A percentile compares a stretch with the other conserved stretches of the same genome.
phyloP scores from a whole-genome alignment of 2,329 filamentous ascomycete genomes.

The Epichloe sylvatica region DNA sequence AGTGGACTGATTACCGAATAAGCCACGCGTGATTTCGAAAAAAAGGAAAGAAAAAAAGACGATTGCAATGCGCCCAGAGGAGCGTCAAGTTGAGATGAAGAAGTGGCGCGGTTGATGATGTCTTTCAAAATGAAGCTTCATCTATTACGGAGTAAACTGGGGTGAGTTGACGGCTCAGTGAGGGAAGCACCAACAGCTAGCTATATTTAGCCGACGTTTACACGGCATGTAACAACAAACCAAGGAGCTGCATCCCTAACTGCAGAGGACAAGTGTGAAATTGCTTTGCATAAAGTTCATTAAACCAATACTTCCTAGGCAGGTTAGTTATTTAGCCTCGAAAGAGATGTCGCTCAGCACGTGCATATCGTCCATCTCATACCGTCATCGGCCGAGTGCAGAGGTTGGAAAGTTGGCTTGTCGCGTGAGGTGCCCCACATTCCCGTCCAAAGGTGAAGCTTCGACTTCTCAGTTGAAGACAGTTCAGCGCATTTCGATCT shows the following conservation, averaged over 20 bases:
- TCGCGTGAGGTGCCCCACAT: no score
- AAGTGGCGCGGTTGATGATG: neutral
- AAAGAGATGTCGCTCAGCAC: no score
- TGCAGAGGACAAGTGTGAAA: neutral
- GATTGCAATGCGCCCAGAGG: neutral
- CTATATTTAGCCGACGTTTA: slow-evolving; percentile 4
- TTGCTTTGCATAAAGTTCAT: no score
- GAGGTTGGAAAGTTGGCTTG: no score
- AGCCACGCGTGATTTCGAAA: neutral
- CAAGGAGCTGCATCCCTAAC: neutral
- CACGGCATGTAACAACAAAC: neutral
- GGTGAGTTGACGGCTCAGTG: neutral
- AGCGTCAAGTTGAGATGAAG: neutral
- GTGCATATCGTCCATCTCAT: no score
- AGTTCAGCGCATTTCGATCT: no score
- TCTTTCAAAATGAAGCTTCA: neutral
- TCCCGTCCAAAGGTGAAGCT: no score
- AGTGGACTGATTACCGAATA: neutral
- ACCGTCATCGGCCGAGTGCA: no score
- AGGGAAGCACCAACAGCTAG: neutral
- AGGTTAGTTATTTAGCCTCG: no score
- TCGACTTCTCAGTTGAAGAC: no score
- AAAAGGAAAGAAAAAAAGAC: neutral
- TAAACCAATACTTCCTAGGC: no score
- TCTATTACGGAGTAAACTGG: neutral